Percentiles rank a stretch among this genome's conserved stretches.
phyloP scores from a whole-genome alignment of 1,284 basidiomycete species.

The Vanrija pseudolonga region DNA sequence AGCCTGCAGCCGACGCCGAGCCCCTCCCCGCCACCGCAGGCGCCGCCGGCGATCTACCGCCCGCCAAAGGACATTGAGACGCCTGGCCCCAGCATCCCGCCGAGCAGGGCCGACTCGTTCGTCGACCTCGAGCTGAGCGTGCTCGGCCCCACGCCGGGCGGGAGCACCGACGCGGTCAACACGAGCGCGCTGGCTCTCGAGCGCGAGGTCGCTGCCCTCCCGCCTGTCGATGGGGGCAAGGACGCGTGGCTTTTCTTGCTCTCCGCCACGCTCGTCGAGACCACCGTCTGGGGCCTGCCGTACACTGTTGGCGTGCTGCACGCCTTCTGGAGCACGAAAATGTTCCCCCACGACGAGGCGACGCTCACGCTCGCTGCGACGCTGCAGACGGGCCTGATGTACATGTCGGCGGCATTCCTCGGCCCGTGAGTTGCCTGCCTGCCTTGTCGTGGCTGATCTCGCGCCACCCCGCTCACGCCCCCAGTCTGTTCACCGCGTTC shows the following conservation, averaged over 20 bases:
- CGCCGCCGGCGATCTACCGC: no score
- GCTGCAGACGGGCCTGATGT: constrained; percentile 43
- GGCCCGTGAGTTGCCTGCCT: constrained; percentile 33
- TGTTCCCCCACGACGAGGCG: constrained; percentile 31
- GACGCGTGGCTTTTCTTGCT: constrained; percentile 44
- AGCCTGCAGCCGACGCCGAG: no score
- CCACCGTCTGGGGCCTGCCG: constrained; percentile 44
- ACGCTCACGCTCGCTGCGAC: constrained; percentile 45
- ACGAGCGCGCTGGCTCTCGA: no score
- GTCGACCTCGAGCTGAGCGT: no score
- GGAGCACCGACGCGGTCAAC: no score
- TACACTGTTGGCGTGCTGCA: constrained; percentile 46
- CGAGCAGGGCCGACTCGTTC: no score
- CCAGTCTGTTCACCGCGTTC: constrained; percentile 30
- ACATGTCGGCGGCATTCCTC: constrained; percentile 36
- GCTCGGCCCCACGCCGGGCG: no score
- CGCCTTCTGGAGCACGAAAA: constrained; percentile 39
- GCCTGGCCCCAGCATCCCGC: no score
- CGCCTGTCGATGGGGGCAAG: constrained; percentile 39
- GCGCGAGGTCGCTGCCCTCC: constrained; percentile 19
- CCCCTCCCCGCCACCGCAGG: no score
- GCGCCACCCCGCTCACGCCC: background rate
- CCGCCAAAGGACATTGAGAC: no score
- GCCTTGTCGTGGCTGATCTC: no score
- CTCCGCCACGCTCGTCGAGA: constrained; percentile 41